Evolutionary conservation across 139 green algal genomes (phyloP), one percentile per base, ranked within the genome.

Genomic region (Volvox reticuliferus): DNA sequence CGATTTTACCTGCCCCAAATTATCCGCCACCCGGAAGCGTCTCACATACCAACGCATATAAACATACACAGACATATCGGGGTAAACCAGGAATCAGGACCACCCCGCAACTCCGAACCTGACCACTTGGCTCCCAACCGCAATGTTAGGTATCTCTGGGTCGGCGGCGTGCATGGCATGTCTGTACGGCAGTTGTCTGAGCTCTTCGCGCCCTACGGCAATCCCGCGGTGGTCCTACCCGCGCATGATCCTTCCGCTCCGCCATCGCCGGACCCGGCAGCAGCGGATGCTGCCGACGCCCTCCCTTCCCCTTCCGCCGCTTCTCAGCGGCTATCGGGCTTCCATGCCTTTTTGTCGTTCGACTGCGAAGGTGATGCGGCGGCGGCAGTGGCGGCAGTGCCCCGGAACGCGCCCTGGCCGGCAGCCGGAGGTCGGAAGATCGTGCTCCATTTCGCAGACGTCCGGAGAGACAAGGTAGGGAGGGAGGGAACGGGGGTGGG

Each of bases 91-190:
- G n/a, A n/a, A n/a, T n/a, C n/a, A n/a, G n/a, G n/a, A n/a, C n/a
- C n/a, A n/a, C n/a, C n/a, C n/a, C n/a, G n/a, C n/a, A 55, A 55
- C 44, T 55, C 5, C 5, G 44, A 55, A 55, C 44, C 44, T 55
- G 9, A 55, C 44, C 44, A 55, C 44, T 55, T 55, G 5, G 44
- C 5, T 55, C 5, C 44, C 44, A 55, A 55, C 44, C 44, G 44
- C 44, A 55, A 55, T 55, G 65, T 5, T 50, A 89, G 85, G 26
- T 89, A 82, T 50, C 85, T 89, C 2, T 89, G 85, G 85, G 85
- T 89, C 18, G 85, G 85, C 26, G 85, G 85, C 19, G 85, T 89
- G 85, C 44, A 82, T 30, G 85, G 85, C 85, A 82, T 89, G 85
- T 71, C 85, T 12, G n/a, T 71, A 55, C 69, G n/a, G 28, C 69